Conservation (phyloP, 768 basidiomycete genomes). For the Daedalea quercina region DNA sequence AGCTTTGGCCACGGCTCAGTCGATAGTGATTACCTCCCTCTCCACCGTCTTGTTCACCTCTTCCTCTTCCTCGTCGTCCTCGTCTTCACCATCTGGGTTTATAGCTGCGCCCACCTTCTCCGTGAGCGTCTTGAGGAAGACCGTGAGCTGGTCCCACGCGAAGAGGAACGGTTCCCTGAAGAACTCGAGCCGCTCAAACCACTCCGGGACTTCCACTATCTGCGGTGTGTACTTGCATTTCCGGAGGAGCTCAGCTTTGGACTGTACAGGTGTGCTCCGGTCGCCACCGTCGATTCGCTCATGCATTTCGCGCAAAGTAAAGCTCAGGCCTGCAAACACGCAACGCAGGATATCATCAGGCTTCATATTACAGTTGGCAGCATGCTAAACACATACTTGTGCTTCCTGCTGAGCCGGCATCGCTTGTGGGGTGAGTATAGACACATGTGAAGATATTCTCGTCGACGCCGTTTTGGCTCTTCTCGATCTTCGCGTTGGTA, state of each 20-base stretch:
- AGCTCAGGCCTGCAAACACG: conserved; percentile 47
- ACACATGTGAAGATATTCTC: conserved; percentile 62
- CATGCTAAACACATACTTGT: conserved; percentile 1
- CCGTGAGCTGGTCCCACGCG: conserved; percentile 52
- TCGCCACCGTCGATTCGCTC: conserved; percentile 1
- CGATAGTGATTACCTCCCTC: conserved; percentile 20
- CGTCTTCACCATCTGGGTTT: conserved; percentile 23
- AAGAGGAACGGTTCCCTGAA: conserved; percentile 64
- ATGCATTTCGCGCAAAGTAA: conserved; percentile 26
- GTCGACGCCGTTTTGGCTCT: conserved; percentile 39
- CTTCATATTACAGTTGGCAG: not conserved
- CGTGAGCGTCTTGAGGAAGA: conserved; percentile 60
- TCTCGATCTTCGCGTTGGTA: conserved; percentile 48
- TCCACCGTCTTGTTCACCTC: conserved; percentile 3
- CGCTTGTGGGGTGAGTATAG: conserved; percentile 36
- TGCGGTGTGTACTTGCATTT: conserved; percentile 58
- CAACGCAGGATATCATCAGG: not conserved
- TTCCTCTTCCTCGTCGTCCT: conserved; percentile 21
- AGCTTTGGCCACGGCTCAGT: not conserved
- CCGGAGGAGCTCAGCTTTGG: conserved; percentile 31
- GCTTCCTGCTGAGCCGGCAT: not conserved
- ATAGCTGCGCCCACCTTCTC: conserved; percentile 38
- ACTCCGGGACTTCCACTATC: conserved; percentile 49
- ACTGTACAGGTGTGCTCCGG: not conserved
- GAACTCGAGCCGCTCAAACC: conserved; percentile 55